Conservation (phyloP, 768 basidiomycete species). For the Artomyces pyxidatus region DNA sequence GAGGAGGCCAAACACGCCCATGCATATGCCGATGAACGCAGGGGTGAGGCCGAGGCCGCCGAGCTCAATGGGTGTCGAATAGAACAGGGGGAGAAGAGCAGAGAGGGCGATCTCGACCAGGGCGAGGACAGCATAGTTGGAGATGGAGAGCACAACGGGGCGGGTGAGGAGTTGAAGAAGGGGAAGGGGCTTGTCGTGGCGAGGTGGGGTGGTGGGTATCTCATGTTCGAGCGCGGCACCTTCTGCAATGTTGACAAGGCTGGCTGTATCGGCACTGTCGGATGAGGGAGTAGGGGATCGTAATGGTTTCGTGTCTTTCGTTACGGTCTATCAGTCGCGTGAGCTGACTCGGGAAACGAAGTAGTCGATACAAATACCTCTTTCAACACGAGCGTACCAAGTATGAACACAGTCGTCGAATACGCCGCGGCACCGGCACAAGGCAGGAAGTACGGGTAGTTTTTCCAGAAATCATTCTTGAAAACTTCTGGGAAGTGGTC, state of each 20-base stretch:
- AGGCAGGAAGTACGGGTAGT: conserved; percentile 69
- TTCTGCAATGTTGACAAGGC: not conserved
- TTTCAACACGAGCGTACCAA: conserved; percentile 44
- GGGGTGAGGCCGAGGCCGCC: conserved; percentile 32
- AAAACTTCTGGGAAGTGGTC: conserved; percentile 61
- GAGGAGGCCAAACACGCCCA: conserved; percentile 28
- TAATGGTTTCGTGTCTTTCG: not conserved
- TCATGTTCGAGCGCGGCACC: not conserved
- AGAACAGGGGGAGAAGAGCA: conserved; percentile 33
- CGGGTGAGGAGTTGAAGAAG: conserved; percentile 23
- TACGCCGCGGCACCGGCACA: conserved; percentile 62
- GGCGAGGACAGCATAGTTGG: conserved; percentile 26
- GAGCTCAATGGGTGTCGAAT: conserved; percentile 28
- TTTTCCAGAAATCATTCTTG: conserved; percentile 49
- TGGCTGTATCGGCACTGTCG: not conserved
- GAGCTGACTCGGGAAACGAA: not conserved
- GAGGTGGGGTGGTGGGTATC: not conserved
- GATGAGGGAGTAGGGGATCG: not conserved
- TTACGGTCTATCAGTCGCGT: not conserved
- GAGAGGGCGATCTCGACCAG: conserved; percentile 31
- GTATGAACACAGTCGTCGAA: conserved; percentile 42
- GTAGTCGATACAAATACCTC: not conserved
- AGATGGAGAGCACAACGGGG: conserved; percentile 26
- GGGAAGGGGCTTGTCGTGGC: conserved; percentile 9
- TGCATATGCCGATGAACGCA: conserved; percentile 27